Conservation (phyloP, 2,329 filamentous ascomycete species). For the Diaporthe citriasiana region DNA sequence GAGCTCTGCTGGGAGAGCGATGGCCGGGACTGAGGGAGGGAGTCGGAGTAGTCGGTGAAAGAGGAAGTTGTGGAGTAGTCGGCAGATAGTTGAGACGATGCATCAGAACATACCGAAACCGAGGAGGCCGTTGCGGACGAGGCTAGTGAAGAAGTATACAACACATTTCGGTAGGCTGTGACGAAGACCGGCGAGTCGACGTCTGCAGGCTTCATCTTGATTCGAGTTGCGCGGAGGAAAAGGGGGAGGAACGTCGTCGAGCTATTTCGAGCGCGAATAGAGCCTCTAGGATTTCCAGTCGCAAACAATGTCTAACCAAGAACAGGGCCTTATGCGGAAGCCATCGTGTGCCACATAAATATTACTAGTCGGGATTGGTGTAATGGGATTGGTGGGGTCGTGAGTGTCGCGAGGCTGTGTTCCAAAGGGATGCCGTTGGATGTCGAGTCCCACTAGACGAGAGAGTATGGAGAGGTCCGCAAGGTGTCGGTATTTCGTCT, state of each 20-base stretch:
- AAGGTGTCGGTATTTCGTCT: slow-evolving; percentile 40
- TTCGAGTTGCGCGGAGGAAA: slow-evolving; percentile 39
- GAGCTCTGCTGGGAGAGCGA: slow-evolving; percentile 51
- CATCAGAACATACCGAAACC: slow-evolving; percentile 83
- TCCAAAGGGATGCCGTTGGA: slow-evolving; percentile 24
- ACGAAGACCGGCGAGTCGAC: slow-evolving; percentile 67
- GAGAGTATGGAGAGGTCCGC: slow-evolving; percentile 36
- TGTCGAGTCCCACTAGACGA: slow-evolving; percentile 32
- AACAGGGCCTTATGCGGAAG: slow-evolving; percentile 36
- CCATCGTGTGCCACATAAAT: slow-evolving; percentile 39
- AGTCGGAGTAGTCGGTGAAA: slow-evolving; percentile 63
- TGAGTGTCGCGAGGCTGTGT: slow-evolving; percentile 22
- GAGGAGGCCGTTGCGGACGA: slow-evolving; percentile 83
- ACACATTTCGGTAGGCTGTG: slow-evolving; percentile 64
- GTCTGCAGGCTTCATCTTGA: slow-evolving; percentile 72
- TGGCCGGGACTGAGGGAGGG: slow-evolving; percentile 55
- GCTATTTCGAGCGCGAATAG: slow-evolving; percentile 41
- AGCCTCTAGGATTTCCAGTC: slow-evolving; percentile 32
- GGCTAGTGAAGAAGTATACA: slow-evolving; percentile 79
- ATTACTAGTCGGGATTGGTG: slow-evolving; percentile 32
- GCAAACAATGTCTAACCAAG: slow-evolving; percentile 37
- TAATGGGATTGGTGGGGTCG: slow-evolving; percentile 25
- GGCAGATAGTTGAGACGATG: slow-evolving; percentile 74
- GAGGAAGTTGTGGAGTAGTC: slow-evolving; percentile 76
- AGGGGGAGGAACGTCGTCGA: slow-evolving; percentile 40